Percentiles rank a stretch among this genome's conserved stretches.
phyloP scores from a whole-genome alignment of 2,329 filamentous ascomycete species.

The Sclerotinia nivalis region DNA sequence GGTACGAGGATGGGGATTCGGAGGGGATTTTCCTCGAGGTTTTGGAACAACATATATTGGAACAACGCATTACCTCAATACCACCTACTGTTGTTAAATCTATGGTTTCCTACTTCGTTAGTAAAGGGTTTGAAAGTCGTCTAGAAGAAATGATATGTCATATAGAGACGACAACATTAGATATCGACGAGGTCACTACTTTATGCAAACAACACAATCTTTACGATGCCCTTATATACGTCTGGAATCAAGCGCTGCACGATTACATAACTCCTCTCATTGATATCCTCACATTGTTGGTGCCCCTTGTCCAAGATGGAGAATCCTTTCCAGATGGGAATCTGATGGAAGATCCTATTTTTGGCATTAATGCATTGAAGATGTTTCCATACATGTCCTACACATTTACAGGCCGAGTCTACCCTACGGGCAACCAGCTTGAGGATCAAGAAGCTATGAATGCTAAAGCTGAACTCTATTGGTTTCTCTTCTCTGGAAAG shows the following conservation, averaged over 20 bases:
- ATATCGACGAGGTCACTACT: slow-evolving; percentile 87
- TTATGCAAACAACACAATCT: slow-evolving; percentile 89
- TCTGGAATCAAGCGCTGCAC: slow-evolving; percentile 88
- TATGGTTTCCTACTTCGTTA: slow-evolving; percentile 78
- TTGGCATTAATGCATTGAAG: slow-evolving; percentile 75
- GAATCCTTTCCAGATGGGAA: slow-evolving; percentile 54
- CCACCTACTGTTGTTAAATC: slow-evolving; percentile 85
- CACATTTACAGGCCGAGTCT: slow-evolving; percentile 83
- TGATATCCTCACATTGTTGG: slow-evolving; percentile 73
- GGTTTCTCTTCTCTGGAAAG: slow-evolving; percentile 88
- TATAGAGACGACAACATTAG: slow-evolving; percentile 85
- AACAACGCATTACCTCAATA: slow-evolving; percentile 70
- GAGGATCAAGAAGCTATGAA: slow-evolving; percentile 68
- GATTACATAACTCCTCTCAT: slow-evolving; percentile 92
- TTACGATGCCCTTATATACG: slow-evolving; percentile 93
- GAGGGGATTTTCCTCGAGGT: slow-evolving; percentile 82
- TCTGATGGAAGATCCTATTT: slow-evolving; percentile 60
- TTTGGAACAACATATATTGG: slow-evolving; percentile 84
- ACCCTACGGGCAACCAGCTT: slow-evolving; percentile 79
- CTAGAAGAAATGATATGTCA: slow-evolving; percentile 95
- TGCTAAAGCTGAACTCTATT: slow-evolving; percentile 87
- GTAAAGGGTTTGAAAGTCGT: slow-evolving; percentile 70
- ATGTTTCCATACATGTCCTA: slow-evolving; percentile 95
- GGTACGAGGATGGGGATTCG: slow-evolving; percentile 76
- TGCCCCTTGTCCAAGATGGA: slow-evolving; percentile 58